Base-by-base conservation (phyloP, 371 early-diverging fungal species). In the Mortierella sp. region DNA sequence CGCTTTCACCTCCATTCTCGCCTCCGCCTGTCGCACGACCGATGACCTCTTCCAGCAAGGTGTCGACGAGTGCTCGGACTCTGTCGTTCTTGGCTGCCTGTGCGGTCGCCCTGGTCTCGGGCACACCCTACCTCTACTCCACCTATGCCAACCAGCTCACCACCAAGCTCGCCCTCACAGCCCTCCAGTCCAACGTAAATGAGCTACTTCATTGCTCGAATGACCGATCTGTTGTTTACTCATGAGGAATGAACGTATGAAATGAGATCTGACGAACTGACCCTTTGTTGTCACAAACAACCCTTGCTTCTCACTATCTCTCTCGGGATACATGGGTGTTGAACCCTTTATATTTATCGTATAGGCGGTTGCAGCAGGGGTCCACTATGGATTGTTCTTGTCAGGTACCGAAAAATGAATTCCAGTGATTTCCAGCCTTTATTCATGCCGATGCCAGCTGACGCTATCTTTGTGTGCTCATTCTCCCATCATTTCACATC, bases 111-210 rank as follows among this genome's bases (percentile, higher is more conserved):
- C 66, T 83, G 4, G 83, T 83, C 45, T 83, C 83, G 9, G 83
- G 83, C 41, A 83, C 83, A 2, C 83, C 83, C 22, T 83, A 83
- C 55, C 76, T 83, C 45, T 83, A 83, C 47, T 78, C 83, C 11
- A 83, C 83, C 55, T 83, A 83, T 34, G 78, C 72, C 63, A 83
- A 83, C 53, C 83, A 83, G 48, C 83, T 83, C 55, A 83, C 83
- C 19, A 58, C 83, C 4, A 71, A 74, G 40, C 79, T 83, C 31
- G 55, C 68, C 43, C 67, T 83, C 37, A 78, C 74, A 1, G 83
- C 79, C 9, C 31, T 83, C 26, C 76, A 75, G 58, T 83, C 83
- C 19, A 83, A 78, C 66, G 83, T 83, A 83, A 74, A 1, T 26
- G 8, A 24, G 3, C 41, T 24, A 1, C 10, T 8, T 39, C 40